Base-by-base conservation (phyloP, 345 rosid species). In the Kandelia obovata region DNA sequence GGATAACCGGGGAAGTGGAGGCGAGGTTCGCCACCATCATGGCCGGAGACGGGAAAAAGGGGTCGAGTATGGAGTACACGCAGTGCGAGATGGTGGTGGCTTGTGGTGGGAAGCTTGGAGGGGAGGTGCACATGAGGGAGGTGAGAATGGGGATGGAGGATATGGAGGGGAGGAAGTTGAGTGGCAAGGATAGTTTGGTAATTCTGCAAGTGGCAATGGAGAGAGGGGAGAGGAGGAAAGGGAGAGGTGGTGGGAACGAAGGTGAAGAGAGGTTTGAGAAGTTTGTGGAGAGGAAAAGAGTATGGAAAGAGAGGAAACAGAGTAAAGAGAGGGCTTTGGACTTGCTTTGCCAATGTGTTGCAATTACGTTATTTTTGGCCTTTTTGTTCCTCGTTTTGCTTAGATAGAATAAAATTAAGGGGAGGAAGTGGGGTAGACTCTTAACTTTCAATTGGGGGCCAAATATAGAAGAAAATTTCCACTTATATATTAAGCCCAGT, bases 81-180 rank as follows among this genome's bases (percentile, higher is more conserved):
- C 79, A 79, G 80, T 79, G 81, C 35, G 77, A 62, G 59, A 78
- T 82, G 71, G 71, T 26, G 69, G 84, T 87, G 52, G 80, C 81
- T 53, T 70, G 86, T 39, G 79, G 80, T 0, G 78, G 83, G 16
- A 79, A 84, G 30, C 88, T 70, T 53, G 94, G 88, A 56, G 91
- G 80, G 23, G 96, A 68, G 37, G 49, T 88, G 82, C 80, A 85
- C 68, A 90, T 88, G 91, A 79, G 80, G 66, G 97, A 91, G 58
- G 83, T 83, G 80, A 81, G 87, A 67, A 46, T 93, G 79, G 86
- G 73, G 69, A 83, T 84, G 71, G 89, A 87, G 86, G 97, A 91
- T 74, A 85, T 86, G 85, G 94, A 88, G 26, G 96, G 97, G 47
- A 91, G 75, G 67, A 73, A 67, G 16, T 28, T 93, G 84, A 84